Conservation (phyloP, 441 rosid genomes). For the Adansonia rubrostipa region DNA sequence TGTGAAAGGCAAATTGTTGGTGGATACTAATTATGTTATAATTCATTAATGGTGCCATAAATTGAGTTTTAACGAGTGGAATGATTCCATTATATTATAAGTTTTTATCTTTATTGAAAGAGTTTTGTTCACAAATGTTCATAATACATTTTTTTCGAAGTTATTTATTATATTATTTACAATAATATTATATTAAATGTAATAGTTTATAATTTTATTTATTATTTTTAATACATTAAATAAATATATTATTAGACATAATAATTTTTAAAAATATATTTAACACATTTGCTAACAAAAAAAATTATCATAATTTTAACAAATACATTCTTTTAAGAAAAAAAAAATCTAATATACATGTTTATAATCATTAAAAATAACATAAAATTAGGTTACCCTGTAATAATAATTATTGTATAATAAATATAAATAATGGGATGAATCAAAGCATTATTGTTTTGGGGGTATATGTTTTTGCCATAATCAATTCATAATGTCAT, state of each 20-base stretch:
- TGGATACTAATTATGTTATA: slow-evolving; percentile 19
- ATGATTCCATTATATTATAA: not conserved
- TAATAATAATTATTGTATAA: not conserved
- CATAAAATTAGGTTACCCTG: not conserved
- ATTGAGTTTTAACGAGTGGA: not conserved
- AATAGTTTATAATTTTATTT: too few species aligned
- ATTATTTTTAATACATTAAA: too few species aligned
- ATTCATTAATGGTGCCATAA: slow-evolving; percentile 20
- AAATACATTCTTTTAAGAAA: not conserved
- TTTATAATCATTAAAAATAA: not conserved
- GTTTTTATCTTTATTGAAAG: not conserved
- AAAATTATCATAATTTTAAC: not conserved
- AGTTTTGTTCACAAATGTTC: not conserved
- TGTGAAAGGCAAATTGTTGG: not conserved
- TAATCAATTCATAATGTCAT: too few species aligned
- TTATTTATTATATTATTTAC: too few species aligned
- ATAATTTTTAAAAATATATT: too few species aligned
- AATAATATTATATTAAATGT: too few species aligned
- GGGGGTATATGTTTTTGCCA: too few species aligned
- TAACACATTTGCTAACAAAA: too few species aligned
- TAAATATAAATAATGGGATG: too few species aligned
- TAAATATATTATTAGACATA: too few species aligned
- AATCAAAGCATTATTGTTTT: too few species aligned
- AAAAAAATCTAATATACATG: not conserved
- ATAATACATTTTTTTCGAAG: not conserved